Evolutionary conservation across 495 filamentous ascomycete genomes (phyloP).

Genomic region (Penicillium argentinense): DNA sequence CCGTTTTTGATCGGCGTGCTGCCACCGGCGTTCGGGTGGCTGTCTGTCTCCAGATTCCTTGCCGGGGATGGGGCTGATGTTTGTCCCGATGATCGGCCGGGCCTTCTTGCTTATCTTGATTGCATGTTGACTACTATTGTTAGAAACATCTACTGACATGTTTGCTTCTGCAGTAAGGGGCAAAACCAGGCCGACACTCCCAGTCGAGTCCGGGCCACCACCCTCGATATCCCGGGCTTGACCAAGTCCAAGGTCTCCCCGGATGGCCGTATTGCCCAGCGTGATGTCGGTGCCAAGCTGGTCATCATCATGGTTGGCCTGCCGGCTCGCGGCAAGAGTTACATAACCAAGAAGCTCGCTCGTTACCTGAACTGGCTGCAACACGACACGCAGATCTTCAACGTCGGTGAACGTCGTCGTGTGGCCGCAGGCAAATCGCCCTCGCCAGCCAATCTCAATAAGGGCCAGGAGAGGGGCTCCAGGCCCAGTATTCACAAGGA

Average conservation of each 20-base stretch:
- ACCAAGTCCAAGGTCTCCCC: constrained; percentile 92
- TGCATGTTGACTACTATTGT: too few relatives aligned
- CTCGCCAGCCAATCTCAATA: constrained; percentile 29
- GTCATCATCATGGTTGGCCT: constrained; percentile 98
- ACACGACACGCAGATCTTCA: constrained; percentile 93
- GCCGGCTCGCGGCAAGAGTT: constrained; percentile 92
- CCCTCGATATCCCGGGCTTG: constrained; percentile 83
- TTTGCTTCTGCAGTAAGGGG: constrained; percentile 7
- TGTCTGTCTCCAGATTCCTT: background rate
- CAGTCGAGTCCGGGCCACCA: constrained; percentile 72
- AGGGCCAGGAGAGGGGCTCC: constrained; percentile 17
- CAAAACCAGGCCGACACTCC: constrained; percentile 46
- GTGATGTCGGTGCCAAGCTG: constrained; percentile 92
- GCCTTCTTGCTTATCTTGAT: background rate
- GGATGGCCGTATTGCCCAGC: constrained; percentile 85
- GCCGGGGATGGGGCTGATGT: constrained; percentile 12
- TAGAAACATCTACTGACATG: constrained; percentile 6
- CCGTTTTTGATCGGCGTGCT: constrained; percentile 5
- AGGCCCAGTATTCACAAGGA: constrained; percentile 38
- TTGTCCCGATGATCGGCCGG: background rate
- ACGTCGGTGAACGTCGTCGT: constrained; percentile 88
- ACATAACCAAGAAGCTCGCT: constrained; percentile 96
- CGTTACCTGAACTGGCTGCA: constrained; percentile 97
- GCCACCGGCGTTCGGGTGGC: constrained; percentile 4
- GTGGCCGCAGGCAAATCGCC: constrained; percentile 64